A percentile compares a stretch with the other conserved stretches of the same genome.
Conservation (phyloP, 306 rosid genomes). For the Cicer judaicum region DNA sequence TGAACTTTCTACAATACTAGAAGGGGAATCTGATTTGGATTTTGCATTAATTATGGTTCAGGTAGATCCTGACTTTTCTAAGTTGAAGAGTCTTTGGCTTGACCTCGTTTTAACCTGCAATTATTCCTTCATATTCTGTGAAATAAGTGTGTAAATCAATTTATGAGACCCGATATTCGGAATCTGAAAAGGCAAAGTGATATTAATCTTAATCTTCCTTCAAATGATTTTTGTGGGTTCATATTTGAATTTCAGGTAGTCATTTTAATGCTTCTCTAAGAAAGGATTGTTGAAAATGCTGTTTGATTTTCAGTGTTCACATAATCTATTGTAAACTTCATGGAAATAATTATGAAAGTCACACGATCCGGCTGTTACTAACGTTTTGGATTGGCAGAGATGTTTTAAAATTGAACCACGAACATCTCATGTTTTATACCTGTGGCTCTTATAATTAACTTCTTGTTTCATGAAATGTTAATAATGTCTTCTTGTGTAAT, state of each 20-base stretch:
- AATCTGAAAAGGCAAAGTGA: no score
- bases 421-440: not conserved
- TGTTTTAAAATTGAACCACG: not conserved
- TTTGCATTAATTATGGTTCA: conserved; percentile 96
- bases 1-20: conserved; percentile 84
- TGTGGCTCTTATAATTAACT: not conserved
- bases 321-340: conserved; percentile 4
- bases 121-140: no score
- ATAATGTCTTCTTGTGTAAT: no score
- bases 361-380: not conserved
- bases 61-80: conserved; percentile 59
- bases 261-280: not conserved
- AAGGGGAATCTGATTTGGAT: conserved; percentile 84
- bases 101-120: not conserved
- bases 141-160: no score
- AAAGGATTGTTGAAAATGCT: not conserved
- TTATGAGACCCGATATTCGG: no score
- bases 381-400: not conserved
- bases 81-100: conserved; percentile 6
- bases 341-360: conserved; percentile 7
- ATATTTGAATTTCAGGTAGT: no score
- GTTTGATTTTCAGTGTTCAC: conserved; percentile 15
- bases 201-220: no score
- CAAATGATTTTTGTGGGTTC: no score
- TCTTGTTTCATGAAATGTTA: not conserved